Conservation (phyloP, 352 stramenopile species). For the Chrysophaeum taylorii region DNA sequence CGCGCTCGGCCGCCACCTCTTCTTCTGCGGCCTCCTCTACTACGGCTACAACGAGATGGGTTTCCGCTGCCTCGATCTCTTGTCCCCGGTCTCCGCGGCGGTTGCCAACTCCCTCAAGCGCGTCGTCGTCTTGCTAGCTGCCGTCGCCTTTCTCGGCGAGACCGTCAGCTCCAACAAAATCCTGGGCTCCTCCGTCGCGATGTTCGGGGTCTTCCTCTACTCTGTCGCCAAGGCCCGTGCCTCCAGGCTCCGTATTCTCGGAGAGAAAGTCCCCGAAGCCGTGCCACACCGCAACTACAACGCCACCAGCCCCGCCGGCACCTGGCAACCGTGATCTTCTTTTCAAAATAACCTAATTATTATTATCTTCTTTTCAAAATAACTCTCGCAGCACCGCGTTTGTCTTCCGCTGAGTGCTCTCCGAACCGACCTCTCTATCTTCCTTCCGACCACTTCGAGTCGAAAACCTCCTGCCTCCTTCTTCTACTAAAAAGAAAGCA, state of each 20-base stretch:
- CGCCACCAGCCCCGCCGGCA: too few species aligned
- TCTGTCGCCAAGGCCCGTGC: slow-evolving; percentile 14
- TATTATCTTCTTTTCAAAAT: too few species aligned
- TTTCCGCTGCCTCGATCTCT: background rate
- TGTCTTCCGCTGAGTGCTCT: too few species aligned
- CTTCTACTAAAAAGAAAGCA: too few species aligned
- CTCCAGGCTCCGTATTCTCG: background rate
- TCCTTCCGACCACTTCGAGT: too few species aligned
- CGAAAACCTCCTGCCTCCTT: too few species aligned
- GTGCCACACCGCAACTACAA: too few species aligned
- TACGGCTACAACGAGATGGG: slow-evolving; percentile 15
- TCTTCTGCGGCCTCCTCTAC: slow-evolving; percentile 1
- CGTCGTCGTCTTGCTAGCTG: slow-evolving; percentile 29
- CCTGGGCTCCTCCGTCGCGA: slow-evolving; percentile 18
- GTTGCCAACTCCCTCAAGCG: slow-evolving; percentile 31
- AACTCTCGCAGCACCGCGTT: too few species aligned
- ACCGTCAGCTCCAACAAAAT: slow-evolving; percentile 13
- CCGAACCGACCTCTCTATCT: too few species aligned
- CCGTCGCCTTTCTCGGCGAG: slow-evolving; percentile 18
- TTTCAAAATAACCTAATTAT: too few species aligned
- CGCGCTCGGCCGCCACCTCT: background rate
- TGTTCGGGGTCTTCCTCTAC: slow-evolving; percentile 20
- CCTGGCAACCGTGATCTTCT: too few species aligned
- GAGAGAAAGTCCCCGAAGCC: too few species aligned
- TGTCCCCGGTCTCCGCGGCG: slow-evolving; percentile 24